These are phyloP conservation scores for Termitomyces sp. DNA, from an alignment of 768 basidiomycete species.

Conservation along the genomic window DNA sequence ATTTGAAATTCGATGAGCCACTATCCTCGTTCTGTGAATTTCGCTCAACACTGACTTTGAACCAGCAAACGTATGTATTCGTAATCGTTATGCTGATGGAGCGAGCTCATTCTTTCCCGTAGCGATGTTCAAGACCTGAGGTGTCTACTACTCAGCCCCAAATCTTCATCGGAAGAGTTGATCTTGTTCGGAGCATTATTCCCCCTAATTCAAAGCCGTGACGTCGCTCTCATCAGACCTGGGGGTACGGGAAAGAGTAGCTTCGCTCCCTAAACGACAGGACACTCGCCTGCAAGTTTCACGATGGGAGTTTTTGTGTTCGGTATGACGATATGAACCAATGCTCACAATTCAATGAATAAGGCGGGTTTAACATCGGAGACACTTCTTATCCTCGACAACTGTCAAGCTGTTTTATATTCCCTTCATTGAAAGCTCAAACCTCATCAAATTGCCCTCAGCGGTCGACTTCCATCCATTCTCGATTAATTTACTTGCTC, in stretches of 20 bases:
- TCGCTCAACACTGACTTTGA: not conserved
- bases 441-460: constrained; percentile 3
- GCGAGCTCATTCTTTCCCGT: not conserved
- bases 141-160: not conserved
- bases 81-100: not conserved
- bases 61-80: not conserved
- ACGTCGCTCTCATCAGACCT: constrained; percentile 8
- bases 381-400: constrained; percentile 12
- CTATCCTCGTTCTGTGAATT: constrained; percentile 3
- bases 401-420: constrained; percentile 7
- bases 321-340: constrained; percentile 8
- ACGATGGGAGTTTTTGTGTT: not conserved
- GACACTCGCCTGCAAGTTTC: not conserved
- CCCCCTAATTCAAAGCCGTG: not conserved
- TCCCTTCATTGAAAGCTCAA: not conserved
- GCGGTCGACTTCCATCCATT: constrained; percentile 14
- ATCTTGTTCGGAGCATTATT: not conserved
- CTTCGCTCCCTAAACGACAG: constrained; percentile 2
- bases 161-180: constrained; percentile 3
- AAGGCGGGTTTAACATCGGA: not conserved
- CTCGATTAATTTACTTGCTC: constrained; percentile 14
- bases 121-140: constrained; percentile 1
- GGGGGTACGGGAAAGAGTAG: constrained; percentile 8
- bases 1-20: constrained; percentile 10
- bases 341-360: not conserved